Percentiles rank a stretch among this genome's conserved stretches.
Evolutionary conservation across 495 filamentous ascomycete species (phyloP).

Genomic region (Chaetomium fimeti): DNA sequence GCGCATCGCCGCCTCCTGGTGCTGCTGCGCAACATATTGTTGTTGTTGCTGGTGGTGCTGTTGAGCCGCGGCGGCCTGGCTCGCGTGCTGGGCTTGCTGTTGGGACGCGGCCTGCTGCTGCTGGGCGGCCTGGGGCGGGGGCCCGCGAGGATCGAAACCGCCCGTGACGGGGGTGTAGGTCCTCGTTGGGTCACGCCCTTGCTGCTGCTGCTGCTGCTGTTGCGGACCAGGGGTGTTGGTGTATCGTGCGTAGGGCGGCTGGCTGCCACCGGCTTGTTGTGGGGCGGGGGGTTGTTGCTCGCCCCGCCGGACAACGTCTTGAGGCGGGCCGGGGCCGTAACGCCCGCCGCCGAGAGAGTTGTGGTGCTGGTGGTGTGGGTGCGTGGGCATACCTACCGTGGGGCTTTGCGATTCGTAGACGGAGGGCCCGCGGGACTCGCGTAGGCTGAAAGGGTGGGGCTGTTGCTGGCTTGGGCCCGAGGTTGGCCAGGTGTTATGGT

Average conservation of each 20-base stretch:
- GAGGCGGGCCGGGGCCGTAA: slow-evolving; percentile 21
- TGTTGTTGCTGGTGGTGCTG: slow-evolving; percentile 9
- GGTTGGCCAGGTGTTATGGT: slow-evolving; percentile 39
- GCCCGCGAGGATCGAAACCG: slow-evolving; percentile 30
- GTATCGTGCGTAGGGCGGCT: slow-evolving; percentile 40
- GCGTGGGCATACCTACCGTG: slow-evolving; percentile 23
- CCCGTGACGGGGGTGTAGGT: slow-evolving; percentile 34
- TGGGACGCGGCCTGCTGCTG: too few species aligned
- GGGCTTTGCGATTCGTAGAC: slow-evolving; percentile 36
- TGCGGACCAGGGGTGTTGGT: slow-evolving; percentile 32
- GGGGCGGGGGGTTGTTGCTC: slow-evolving; percentile 16
- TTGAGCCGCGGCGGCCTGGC: slow-evolving; percentile 11
- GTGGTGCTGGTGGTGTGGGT: slow-evolving; percentile 31
- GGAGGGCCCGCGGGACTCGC: slow-evolving; percentile 41
- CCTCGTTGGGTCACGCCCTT: slow-evolving; percentile 23
- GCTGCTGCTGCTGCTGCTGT: slow-evolving; percentile 19
- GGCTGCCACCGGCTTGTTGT: slow-evolving; percentile 6
- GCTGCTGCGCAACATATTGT: background rate
- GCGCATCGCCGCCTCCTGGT: slow-evolving; percentile 10
- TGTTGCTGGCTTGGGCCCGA: slow-evolving; percentile 36
- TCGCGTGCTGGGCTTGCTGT: too few species aligned
- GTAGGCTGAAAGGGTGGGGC: slow-evolving; percentile 36
- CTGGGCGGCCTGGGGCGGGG: slow-evolving; percentile 16
- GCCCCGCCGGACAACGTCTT: slow-evolving; percentile 24
- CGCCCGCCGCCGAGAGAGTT: slow-evolving; percentile 28